Base-by-base conservation (phyloP, 2,329 filamentous ascomycete species). In the Lachnellula cervina region DNA sequence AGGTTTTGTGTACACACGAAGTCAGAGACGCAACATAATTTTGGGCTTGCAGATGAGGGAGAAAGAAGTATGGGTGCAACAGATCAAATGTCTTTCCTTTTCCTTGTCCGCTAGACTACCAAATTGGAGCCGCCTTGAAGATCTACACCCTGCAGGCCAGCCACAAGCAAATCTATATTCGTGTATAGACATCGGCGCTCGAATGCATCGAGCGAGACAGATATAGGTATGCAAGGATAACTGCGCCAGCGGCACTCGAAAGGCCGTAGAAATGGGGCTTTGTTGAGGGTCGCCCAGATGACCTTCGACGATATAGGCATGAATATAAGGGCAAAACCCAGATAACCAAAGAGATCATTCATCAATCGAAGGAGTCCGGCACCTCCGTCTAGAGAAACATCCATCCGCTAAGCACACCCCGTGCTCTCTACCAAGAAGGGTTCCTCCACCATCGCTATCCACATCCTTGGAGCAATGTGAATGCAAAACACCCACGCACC, bases 41-140 rank as follows among this genome's bases (percentile, higher is more conserved):
- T 55, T 52, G 54, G 54, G 51, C 50, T 56, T 52, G 51, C 46
- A 59, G 51, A 60, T 59, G 54, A 49, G 23, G 57, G 34, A 28
- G 50, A 59, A 55, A 54, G 49, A 54, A 38, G 48, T 54, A 23
- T 58, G 54, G 53, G 57, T 63, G 63, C 62, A 64, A 65, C 64
- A 65, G 64, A 68, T 68, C 66, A 49, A 62, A 65, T 59, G 59
- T 64, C 61, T 65, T 64, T 61, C 61, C 59, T 63, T 62, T 64
- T 52, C 40, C 56, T 57, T 58, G 44, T 58, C 58, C 59, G 58
- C 59, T 61, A 63, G 58, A 64, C 59, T 64, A 62, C 57, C 57
- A 52, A 55, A 60, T 57, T 49, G 61, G 28, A 61, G 57, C 55
- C 62, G 59, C 59, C 54, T 57, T 56, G 51, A 59, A 28, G 56